Evolutionary conservation across 2,329 filamentous ascomycete species (phyloP), one percentile per base, ranked within the genome.

Genomic region (Diaporthe citriasiana): DNA sequence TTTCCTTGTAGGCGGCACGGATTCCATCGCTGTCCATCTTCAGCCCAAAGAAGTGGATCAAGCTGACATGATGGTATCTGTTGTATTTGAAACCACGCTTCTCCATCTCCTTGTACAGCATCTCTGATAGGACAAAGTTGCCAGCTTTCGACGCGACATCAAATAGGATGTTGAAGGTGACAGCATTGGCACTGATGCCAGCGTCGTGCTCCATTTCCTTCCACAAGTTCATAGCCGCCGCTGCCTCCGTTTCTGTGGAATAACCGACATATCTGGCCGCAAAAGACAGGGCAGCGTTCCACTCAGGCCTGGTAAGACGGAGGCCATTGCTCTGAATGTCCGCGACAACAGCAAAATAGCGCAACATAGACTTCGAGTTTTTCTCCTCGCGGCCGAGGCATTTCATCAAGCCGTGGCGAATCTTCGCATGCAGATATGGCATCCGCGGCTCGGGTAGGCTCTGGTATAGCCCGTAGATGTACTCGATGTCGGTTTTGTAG

Each of bases 81-180:
- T 94, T 94, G 78, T 93, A 92, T 17, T 85, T 82, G 70, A 96
- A 84, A 0, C 90, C 89, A 40, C 97, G 92, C 19, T 82, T 85
- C 66, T 88, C 86, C 92, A 98, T 95, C 83, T 98, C 95, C 73
- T 90, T 87, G 78, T 95, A 91, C 15, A 98, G 90, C 85, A 94
- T 94, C 78, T 98, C 94, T 4, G 95, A 95, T 30, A 98, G 89
- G 0, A 87, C 86, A 77, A 93, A 97, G 79, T 97, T 97, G 51
- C 94, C 93, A 0, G 94, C 91, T 82, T 97, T 97, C 77, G 94
- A 90, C 1, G 97, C 95, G 15, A 95, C 89, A 80, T 98, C 94
- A 78, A 98, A 98, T 17, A 99, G 88, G 60, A 98, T 93, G 80
- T 97, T 98, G 83, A 99, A 97, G 0, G 96, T 97, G n/a, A 95